These are phyloP conservation scores for Chaetoceros muelleri DNA, from an alignment of 108 stramenopile species.

Conservation along the genomic window DNA sequence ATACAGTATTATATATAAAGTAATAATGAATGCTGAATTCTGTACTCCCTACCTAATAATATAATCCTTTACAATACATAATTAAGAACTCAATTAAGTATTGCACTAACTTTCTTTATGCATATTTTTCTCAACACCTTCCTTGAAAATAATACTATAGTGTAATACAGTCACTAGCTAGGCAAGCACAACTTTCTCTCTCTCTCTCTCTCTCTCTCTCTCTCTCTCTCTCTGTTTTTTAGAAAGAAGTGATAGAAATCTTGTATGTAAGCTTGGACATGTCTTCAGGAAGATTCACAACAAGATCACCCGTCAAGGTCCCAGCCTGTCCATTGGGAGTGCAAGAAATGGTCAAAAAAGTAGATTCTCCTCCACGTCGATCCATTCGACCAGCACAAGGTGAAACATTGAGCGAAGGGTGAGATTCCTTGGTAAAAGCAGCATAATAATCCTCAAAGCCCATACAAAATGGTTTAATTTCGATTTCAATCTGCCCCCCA, in stretches of 20 bases:
- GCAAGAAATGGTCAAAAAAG: slow-evolving; percentile 41
- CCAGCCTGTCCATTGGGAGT: slow-evolving; percentile 53
- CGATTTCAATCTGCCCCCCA: slow-evolving; percentile 25
- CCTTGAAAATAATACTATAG: too few relatives aligned
- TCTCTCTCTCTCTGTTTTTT: too few relatives aligned
- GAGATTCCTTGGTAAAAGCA: slow-evolving; percentile 49
- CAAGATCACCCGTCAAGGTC: slow-evolving; percentile 47
- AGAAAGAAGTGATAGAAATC: slow-evolving; percentile 42
- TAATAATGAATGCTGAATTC: too few relatives aligned
- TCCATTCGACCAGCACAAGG: slow-evolving; percentile 72
- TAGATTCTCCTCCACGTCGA: slow-evolving; percentile 66
- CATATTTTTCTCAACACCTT: too few relatives aligned
- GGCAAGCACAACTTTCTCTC: too few relatives aligned
- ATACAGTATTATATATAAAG: too few relatives aligned
- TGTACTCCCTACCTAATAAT: too few relatives aligned
- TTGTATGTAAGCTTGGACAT: slow-evolving; percentile 76
- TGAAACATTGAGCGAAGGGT: slow-evolving; percentile 61
- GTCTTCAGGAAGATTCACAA: slow-evolving; percentile 79
- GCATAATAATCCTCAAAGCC: slow-evolving; percentile 80
- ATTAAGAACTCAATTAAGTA: too few relatives aligned
- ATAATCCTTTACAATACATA: too few relatives aligned
- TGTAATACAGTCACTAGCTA: too few relatives aligned
- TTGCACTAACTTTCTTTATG: too few relatives aligned
- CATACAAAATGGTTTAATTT: slow-evolving; percentile 68
- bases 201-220: too few relatives aligned